A percentile compares a stretch with the other conserved stretches of the same genome.
Evolutionary conservation across 2,329 filamentous ascomycete genomes (phyloP).

Genomic region (Fusarium sp.): DNA sequence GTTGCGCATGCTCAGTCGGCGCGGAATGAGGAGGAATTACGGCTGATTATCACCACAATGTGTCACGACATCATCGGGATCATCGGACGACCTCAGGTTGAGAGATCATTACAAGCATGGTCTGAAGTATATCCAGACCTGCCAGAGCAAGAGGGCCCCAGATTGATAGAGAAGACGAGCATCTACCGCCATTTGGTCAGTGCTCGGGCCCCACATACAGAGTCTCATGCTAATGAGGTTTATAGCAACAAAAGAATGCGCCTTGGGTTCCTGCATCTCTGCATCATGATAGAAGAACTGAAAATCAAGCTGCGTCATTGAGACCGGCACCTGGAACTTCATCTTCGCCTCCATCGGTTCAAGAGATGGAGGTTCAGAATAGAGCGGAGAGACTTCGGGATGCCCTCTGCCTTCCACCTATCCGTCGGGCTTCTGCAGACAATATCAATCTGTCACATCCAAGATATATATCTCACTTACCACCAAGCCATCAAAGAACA

Average conservation of each 20-base stretch:
- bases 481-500: not conserved
- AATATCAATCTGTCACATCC: not conserved
- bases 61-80: not conserved
- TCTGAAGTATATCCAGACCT: conserved; percentile 5
- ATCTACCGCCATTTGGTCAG: not conserved
- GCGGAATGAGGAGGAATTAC: not conserved
- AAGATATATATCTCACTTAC: not conserved
- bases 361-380: not conserved
- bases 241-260: not conserved
- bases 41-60: not conserved
- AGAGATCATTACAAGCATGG: not conserved
- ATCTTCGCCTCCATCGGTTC: not conserved
- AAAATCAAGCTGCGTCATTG: not conserved
- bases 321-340: not conserved
- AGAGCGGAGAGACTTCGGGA: not conserved
- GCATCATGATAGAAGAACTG: not conserved
- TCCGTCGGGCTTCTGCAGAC: not conserved
- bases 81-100: not conserved
- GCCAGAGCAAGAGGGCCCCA: not conserved
- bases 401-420: not conserved
- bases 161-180: not conserved
- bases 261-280: not conserved
- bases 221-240: not conserved
- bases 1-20: not conserved
- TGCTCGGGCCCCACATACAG: not conserved